Evolutionary conservation across 1,284 basidiomycete species (phyloP).

Genomic region (Apiotrichum siamense): DNA sequence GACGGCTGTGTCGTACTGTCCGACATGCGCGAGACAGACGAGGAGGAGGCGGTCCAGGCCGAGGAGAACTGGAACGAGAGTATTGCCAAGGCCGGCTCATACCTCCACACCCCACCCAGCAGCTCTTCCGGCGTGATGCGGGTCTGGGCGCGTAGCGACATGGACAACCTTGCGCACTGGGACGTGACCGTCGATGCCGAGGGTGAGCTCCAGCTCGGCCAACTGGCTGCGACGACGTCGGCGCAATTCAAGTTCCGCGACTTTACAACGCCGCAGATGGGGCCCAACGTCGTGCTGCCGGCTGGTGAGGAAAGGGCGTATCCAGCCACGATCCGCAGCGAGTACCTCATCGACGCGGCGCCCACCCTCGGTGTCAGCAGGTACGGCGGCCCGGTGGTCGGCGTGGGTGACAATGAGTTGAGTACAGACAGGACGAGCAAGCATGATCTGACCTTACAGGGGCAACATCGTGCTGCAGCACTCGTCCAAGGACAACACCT

Average conservation of each 20-base stretch:
- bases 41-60: slow-evolving; percentile 49
- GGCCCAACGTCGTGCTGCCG: slow-evolving; percentile 24
- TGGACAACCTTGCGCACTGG: slow-evolving; percentile 43
- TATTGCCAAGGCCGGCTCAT: slow-evolving; percentile 37
- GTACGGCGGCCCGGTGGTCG: slow-evolving; percentile 33
- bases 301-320: slow-evolving; percentile 30
- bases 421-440: slow-evolving; percentile 7
- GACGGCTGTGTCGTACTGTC: slow-evolving; percentile 50
- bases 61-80: slow-evolving; percentile 46
- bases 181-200: slow-evolving; percentile 18
- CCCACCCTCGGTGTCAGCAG: slow-evolving; percentile 41
- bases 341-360: slow-evolving; percentile 43
- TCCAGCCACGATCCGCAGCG: slow-evolving; percentile 25
- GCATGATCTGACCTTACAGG: slow-evolving; percentile 18
- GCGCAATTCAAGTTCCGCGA: slow-evolving; percentile 34
- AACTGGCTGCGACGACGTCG: slow-evolving; percentile 23
- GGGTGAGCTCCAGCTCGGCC: slow-evolving; percentile 37
- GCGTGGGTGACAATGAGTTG: slow-evolving; percentile 43
- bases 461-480: slow-evolving; percentile 46
- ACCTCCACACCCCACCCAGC: slow-evolving; percentile 25
- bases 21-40: slow-evolving; percentile 48
- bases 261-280: slow-evolving; percentile 21
- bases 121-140: slow-evolving; percentile 33
- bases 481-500: slow-evolving; percentile 16
- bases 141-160: slow-evolving; percentile 47